These are phyloP conservation scores for Morella rubra DNA, from an alignment of 306 rosid species.

Conservation along the genomic window DNA sequence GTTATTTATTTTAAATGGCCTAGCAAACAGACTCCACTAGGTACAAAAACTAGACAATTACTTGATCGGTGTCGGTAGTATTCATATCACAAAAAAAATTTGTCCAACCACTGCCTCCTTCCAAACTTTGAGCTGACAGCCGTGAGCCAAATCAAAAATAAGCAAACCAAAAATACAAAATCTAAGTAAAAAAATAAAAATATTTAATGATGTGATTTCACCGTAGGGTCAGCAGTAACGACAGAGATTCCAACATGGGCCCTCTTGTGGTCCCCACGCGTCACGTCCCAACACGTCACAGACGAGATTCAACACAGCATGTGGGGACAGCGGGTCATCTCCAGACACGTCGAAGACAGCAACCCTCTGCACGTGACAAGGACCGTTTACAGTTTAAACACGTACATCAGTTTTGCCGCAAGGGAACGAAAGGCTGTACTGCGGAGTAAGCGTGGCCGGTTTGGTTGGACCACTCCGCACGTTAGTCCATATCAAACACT, in stretches of 20 bases:
- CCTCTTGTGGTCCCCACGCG: constrained; percentile 8
- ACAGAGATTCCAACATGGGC: constrained; percentile 37
- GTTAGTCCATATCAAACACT: background rate
- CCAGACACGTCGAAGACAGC: constrained; percentile 6
- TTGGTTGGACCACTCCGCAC: background rate
- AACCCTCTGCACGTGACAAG: background rate
- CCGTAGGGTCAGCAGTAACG: constrained; percentile 17
- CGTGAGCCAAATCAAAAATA: no score
- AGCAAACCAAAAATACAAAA: background rate
- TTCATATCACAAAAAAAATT: no score
- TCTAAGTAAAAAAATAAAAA: background rate
- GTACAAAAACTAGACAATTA: no score
- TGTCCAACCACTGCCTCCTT: no score
- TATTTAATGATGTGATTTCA: background rate
- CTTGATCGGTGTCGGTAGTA: no score
- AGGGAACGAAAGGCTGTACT: background rate
- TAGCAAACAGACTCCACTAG: no score
- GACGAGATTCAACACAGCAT: constrained; percentile 13
- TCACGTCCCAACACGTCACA: constrained; percentile 13
- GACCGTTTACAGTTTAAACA: background rate
- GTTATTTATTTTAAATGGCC: no score
- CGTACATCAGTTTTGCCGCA: background rate
- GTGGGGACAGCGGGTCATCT: background rate
- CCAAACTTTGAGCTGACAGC: no score
- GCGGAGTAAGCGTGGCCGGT: background rate